Evolutionary conservation across 1,284 basidiomycete genomes (phyloP), one percentile per base, ranked within the genome.

Genomic region (Naganishia liquefaciens): DNA sequence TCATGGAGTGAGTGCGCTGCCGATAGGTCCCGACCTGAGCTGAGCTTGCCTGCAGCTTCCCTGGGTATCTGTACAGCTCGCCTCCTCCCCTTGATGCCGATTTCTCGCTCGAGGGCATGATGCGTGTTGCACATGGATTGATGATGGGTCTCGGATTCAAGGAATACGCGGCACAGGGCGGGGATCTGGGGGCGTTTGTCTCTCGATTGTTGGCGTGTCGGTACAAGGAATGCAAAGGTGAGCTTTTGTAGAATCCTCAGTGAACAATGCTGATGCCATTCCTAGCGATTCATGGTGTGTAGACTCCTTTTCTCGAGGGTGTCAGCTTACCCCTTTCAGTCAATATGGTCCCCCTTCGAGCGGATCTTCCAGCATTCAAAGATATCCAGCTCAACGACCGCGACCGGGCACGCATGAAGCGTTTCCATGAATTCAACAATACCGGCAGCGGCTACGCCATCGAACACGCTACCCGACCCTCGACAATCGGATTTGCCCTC

Each of bases 401-500:
- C 21, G 74, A 75, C 11, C 60, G 68, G 1, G 51, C 60, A 5
- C 68, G 67, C 11, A 39, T 74, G 11, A 49, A 57, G 19, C 62
- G 72, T 3, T 66, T 69, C 5, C 55, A 73, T 11, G 65, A 66
- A 23, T 76, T 75, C 60, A 39, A 54, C 10, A 55, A 64, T 0
- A 64, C 54, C 2, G 74, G 73, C n/a, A 61, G 44, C 11, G 74
- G 69, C 0, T 76, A 77, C 55, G 69, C 74, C 0, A 39, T 57
- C 5, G 66, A 72, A 64, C 77, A 78, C 10, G 72, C 58, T 0
- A 81, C 80, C 0, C 69, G 76, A 42, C 78, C 80, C 0, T 74
- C 74, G 0, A 81, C 80, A 0, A 76, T 81, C 21, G 78, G 76
- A 5, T 69, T 76, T 0, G 73, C 76, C 0, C 70, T 80, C 19